A percentile compares a stretch with the other conserved stretches of the same genome.
These are phyloP conservation scores for Penicillium crustosum DNA, from an alignment of 2,329 filamentous ascomycete species.

Conservation along the genomic window DNA sequence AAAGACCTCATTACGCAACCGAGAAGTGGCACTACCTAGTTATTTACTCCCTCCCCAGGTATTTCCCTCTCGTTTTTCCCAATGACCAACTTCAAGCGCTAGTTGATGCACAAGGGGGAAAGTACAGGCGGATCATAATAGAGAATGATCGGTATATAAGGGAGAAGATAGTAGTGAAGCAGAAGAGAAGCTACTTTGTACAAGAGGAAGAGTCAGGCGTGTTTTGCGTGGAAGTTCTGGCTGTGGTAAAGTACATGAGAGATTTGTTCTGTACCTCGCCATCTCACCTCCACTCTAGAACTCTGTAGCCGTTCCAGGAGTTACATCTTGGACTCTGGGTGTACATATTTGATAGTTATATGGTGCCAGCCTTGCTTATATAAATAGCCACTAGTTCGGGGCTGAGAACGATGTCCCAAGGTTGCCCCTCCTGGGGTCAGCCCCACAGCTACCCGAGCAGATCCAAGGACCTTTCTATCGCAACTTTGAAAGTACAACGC, in stretches of 20 bases:
- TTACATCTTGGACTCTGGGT: neutral
- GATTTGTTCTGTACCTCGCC: neutral
- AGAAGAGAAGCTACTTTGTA: too few species aligned
- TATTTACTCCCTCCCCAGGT: too few species aligned
- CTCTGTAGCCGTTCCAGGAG: neutral
- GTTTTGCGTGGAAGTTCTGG: neutral
- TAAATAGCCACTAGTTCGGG: neutral
- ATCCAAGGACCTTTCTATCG: too few species aligned
- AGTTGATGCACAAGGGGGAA: neutral
- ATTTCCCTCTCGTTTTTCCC: too few species aligned
- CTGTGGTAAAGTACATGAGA: neutral
- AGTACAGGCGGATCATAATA: neutral
- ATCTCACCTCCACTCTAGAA: neutral
- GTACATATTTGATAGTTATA: neutral
- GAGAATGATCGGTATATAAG: too few species aligned
- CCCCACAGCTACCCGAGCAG: neutral
- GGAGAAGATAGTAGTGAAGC: too few species aligned
- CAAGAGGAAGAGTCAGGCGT: neutral
- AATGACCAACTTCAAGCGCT: neutral
- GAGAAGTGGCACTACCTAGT: neutral
- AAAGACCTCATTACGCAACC: neutral
- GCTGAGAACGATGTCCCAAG: neutral
- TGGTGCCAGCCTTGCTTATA: neutral
- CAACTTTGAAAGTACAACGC: too few species aligned
- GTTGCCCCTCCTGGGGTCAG: neutral